Conservation (phyloP, 352 stramenopile species). For the Globisporangium cederbergense region DNA sequence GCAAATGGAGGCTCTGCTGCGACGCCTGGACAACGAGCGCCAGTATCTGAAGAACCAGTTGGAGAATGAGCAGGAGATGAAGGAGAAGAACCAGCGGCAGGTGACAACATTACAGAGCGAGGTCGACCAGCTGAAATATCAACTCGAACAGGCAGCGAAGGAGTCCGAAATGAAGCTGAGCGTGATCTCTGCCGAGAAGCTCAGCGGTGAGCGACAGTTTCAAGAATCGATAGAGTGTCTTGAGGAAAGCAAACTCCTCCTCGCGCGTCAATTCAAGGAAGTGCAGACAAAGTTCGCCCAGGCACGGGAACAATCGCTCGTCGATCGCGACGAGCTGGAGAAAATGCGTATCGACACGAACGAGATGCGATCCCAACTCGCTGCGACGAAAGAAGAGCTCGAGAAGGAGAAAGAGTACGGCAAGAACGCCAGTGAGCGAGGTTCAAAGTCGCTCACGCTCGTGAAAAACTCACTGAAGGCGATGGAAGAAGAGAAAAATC, state of each 20-base stretch:
- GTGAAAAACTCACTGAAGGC: conserved; percentile 58
- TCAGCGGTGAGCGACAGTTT: conserved; percentile 34
- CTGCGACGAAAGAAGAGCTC: conserved; percentile 42
- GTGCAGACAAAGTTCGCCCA: conserved; percentile 55
- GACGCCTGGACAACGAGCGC: conserved; percentile 73
- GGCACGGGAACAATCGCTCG: conserved; percentile 48
- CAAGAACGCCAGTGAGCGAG: conserved; percentile 47
- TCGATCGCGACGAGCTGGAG: conserved; percentile 65
- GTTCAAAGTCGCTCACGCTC: conserved; percentile 46
- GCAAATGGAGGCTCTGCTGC: conserved; percentile 73
- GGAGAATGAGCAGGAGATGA: conserved; percentile 47
- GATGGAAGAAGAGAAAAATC: conserved; percentile 67
- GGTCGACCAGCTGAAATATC: conserved; percentile 31
- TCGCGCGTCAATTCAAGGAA: conserved; percentile 55
- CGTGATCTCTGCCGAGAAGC: conserved; percentile 24
- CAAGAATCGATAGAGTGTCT: conserved; percentile 35
- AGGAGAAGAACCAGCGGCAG: conserved; percentile 39
- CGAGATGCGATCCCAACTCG: conserved; percentile 42
- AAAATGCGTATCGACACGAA: conserved; percentile 42
- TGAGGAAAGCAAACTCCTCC: conserved; percentile 50
- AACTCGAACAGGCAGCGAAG: conserved; percentile 35
- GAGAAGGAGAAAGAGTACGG: conserved; percentile 56
- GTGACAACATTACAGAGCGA: conserved; percentile 40
- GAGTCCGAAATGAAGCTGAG: conserved; percentile 42
- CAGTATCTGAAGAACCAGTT: conserved; percentile 83